These are phyloP conservation scores for Dendrocalamus sinicus DNA, from an alignment of 176 grass and related monocot genomes.

Conservation along the genomic window DNA sequence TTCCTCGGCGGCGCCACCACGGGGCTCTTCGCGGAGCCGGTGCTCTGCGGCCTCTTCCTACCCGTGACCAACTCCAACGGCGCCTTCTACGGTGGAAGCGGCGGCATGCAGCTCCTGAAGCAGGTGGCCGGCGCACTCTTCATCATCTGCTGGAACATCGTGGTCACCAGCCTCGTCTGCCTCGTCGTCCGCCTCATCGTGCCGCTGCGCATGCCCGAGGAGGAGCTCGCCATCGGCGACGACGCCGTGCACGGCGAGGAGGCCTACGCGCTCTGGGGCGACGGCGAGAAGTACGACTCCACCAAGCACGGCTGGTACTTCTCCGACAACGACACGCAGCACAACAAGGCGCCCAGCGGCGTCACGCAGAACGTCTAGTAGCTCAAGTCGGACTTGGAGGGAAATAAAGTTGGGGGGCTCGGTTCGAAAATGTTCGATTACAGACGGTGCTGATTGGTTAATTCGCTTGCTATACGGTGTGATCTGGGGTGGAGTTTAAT, in stretches of 20 bases:
- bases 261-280: constrained; percentile 86
- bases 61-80: constrained; percentile 74
- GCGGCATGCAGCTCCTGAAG: constrained; percentile 63
- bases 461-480: not conserved
- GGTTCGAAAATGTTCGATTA: not conserved
- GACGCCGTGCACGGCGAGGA: constrained; percentile 76
- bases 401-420: not conserved
- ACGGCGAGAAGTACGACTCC: constrained; percentile 95
- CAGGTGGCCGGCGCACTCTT: constrained; percentile 82
- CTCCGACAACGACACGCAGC: constrained; percentile 49
- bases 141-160: constrained; percentile 78
- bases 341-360: constrained; percentile 63
- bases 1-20: constrained; percentile 80
- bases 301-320: constrained; percentile 73
- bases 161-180: constrained; percentile 73
- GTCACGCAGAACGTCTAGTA: constrained; percentile 69
- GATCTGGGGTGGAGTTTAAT: not conserved
- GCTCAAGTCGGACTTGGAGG: no score
- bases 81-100: constrained; percentile 72
- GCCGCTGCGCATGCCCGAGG: constrained; percentile 90
- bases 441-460: not conserved
- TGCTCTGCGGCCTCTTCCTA: constrained; percentile 70
- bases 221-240: constrained; percentile 86
- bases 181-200: constrained; percentile 48
- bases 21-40: constrained; percentile 85